Conservation (phyloP, 1,284 basidiomycete species). For the Naganishia sp. region DNA sequence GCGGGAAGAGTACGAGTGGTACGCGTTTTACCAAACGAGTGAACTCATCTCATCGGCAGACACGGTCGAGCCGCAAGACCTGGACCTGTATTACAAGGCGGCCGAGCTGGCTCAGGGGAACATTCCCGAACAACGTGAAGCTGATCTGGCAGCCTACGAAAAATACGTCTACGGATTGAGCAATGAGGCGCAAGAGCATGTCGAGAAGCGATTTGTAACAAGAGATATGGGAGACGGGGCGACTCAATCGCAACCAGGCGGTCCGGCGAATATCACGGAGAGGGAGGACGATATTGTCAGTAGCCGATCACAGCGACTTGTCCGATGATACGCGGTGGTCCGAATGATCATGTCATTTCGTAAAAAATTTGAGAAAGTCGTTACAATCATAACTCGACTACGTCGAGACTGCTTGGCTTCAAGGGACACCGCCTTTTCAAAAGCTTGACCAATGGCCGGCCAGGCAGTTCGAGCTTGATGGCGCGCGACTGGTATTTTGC, state of each 20-base stretch:
- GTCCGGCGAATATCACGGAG: no score
- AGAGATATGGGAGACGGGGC: background rate
- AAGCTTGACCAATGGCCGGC: no score
- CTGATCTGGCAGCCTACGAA: slow-evolving; percentile 25
- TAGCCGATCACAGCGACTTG: background rate
- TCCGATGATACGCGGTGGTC: background rate
- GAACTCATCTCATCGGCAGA: slow-evolving; percentile 44
- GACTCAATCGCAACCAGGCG: background rate
- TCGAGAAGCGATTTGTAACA: background rate
- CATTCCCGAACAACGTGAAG: slow-evolving; percentile 18
- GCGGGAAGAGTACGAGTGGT: slow-evolving; percentile 77
- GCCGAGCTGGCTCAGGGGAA: slow-evolving; percentile 47
- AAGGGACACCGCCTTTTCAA: no score
- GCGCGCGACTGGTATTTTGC: background rate
- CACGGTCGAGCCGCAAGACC: slow-evolving; percentile 54
- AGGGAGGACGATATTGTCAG: slow-evolving; percentile 11
- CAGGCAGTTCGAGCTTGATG: background rate
- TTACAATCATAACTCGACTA: no score
- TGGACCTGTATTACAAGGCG: slow-evolving; percentile 51
- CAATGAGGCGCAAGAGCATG: background rate
- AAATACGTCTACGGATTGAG: slow-evolving; percentile 12
- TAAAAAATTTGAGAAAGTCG: no score
- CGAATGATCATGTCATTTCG: no score
- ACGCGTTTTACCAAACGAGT: slow-evolving; percentile 52
- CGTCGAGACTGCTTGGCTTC: no score